Evolutionary conservation across 1,284 basidiomycete genomes (phyloP), one percentile per base, ranked within the genome.

Genomic region (Lentinus polychrous): DNA sequence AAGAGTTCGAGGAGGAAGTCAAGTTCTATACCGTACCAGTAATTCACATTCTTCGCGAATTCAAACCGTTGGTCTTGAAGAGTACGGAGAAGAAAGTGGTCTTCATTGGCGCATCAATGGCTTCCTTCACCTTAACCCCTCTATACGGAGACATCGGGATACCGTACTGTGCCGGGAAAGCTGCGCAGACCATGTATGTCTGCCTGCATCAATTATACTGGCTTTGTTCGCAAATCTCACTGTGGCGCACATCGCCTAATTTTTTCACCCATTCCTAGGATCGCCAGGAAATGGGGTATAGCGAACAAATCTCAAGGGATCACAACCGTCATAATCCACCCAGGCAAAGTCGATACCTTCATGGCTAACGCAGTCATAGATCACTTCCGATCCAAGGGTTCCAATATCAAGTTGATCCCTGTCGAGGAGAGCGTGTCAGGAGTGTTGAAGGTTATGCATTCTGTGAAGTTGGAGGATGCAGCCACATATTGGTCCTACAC

Each of bases 301-400:
- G 17, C 22, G 4, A 15, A 48, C 32, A 10, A 38, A 12, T 3
- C n/a, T 15, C 46, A 49, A 22, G 50, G 50, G 5, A 51, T 51
- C 36, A 49, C 46, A 5, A 45, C 34, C 6, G 23, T 51, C 8
- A 17, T 49, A 3, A 8, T 51, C 12, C 46, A 51, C 24, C 50
- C 50, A 10, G 50, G 50, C 2, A 49, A 42, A 41, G 50, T 49
- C 1, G 50, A 40, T 15, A 51, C 50, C 12, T 46, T 48, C 38
- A 45, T 51, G 46, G 50, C 46, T 22, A 23, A 35, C 5, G 12
- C 37, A 2, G 23, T 20, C 8, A 27, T 39, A 7, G 37, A 32
- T 7, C 33, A 17, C 27, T 23, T 48, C 23, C 7, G n/a, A 15
- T 12, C 34, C 17, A 18, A 33, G 24, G 8, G 2, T 2, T 34